Percentiles rank a stretch among this genome's conserved stretches.
Evolutionary conservation across 2,329 filamentous ascomycete genomes (phyloP).

Genomic region (Fusarium dlaminii): DNA sequence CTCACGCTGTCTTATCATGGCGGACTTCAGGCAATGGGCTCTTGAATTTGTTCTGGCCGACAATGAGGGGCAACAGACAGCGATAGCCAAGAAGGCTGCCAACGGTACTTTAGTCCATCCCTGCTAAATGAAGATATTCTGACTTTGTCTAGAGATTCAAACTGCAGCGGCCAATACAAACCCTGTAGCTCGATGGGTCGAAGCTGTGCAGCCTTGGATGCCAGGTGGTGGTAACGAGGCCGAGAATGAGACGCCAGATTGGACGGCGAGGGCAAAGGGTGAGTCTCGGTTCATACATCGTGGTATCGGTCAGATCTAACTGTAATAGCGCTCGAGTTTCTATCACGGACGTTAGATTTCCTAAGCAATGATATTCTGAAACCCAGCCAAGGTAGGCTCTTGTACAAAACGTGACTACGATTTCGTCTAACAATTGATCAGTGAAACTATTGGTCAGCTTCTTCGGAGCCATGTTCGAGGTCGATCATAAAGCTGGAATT

Average conservation of each 20-base stretch:
- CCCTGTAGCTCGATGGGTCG: constrained; percentile 63
- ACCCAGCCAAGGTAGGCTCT: constrained; percentile 57
- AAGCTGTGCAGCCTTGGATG: constrained; percentile 66
- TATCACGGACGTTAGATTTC: constrained; percentile 62
- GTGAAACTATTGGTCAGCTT: constrained; percentile 61
- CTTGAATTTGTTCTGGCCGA: constrained; percentile 65
- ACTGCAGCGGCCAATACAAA: constrained; percentile 54
- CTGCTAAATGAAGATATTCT: neutral
- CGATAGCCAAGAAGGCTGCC: constrained; percentile 58
- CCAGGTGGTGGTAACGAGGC: constrained; percentile 52
- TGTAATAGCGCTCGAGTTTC: constrained; percentile 61
- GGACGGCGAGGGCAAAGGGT: constrained; percentile 65
- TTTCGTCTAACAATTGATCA: constrained; percentile 29
- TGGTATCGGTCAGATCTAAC: neutral
- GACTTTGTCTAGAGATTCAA: constrained; percentile 54
- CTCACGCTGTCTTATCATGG: constrained; percentile 50
- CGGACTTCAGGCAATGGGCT: constrained; percentile 62
- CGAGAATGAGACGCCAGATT: constrained; percentile 57
- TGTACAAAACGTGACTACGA: neutral
- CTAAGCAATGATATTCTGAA: constrained; percentile 58
- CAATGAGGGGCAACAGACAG: constrained; percentile 52
- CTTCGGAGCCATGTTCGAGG: constrained; percentile 67
- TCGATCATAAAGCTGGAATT: constrained; percentile 68
- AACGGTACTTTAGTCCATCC: constrained; percentile 44
- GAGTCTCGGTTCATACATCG: neutral